These are phyloP conservation scores for Macrocystidia cucumis DNA, from an alignment of 1,284 basidiomycete species.

Conservation along the genomic window DNA sequence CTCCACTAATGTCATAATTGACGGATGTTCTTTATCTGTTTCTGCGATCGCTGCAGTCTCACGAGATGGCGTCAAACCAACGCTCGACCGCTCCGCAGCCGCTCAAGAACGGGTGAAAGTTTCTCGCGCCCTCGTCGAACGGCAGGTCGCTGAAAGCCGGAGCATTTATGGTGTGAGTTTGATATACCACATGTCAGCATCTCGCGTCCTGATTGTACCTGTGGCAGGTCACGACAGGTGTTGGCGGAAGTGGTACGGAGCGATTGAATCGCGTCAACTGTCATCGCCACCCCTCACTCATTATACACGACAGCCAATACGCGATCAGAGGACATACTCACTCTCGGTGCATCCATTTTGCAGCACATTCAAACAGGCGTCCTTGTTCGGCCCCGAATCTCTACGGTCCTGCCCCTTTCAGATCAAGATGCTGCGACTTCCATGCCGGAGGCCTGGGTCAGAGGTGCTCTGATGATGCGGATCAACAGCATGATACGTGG, in stretches of 20 bases:
- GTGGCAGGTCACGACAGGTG: conserved; percentile 77
- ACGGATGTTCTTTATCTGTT: conserved; percentile 64
- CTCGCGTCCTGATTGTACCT: no score
- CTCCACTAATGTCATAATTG: conserved; percentile 50
- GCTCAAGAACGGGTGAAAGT: conserved; percentile 45
- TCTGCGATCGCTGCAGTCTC: conserved; percentile 67
- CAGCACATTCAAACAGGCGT: conserved; percentile 75
- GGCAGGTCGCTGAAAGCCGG: conserved; percentile 52
- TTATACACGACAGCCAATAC: conserved; percentile 38
- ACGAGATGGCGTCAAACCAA: conserved; percentile 46
- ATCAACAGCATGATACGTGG: conserved; percentile 82
- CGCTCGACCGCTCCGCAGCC: conserved; percentile 39
- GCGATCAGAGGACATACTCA: conserved; percentile 41
- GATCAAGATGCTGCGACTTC: conserved; percentile 49
- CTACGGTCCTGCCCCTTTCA: conserved; percentile 42
- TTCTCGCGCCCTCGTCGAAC: no score
- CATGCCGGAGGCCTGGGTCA: conserved; percentile 80
- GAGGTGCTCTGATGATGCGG: conserved; percentile 76
- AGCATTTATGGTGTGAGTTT: conserved; percentile 62
- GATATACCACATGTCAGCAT: conserved; percentile 57
- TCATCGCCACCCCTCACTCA: conserved; percentile 3
- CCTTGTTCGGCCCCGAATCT: conserved; percentile 36
- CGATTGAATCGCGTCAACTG: conserved; percentile 18
- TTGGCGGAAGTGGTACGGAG: conserved; percentile 62
- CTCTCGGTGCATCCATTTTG: conserved; percentile 63